These are phyloP conservation scores for Penicillium sp. DNA, from an alignment of 2,329 filamentous ascomycete genomes.

Conservation along the genomic window DNA sequence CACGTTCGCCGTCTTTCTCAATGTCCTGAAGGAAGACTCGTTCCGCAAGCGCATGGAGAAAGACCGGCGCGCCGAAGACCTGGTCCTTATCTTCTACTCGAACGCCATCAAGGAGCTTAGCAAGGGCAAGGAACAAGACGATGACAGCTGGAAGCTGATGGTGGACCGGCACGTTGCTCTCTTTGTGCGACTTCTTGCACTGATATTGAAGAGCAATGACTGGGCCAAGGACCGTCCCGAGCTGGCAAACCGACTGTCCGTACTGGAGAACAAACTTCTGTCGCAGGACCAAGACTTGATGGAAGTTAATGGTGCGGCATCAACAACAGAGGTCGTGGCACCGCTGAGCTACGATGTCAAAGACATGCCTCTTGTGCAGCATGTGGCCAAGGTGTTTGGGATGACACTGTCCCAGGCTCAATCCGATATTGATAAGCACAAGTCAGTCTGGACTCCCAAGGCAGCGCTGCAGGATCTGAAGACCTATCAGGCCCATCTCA, in stretches of 20 bases:
- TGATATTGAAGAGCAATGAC: constrained; percentile 75
- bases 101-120: constrained; percentile 86
- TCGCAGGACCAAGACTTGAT: constrained; percentile 88
- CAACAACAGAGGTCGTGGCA: constrained; percentile 73
- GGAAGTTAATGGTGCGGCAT: constrained; percentile 54
- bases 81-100: constrained; percentile 94
- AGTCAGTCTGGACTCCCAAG: constrained; percentile 80
- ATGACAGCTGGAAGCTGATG: constrained; percentile 85
- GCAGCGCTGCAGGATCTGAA: constrained; percentile 88
- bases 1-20: constrained; percentile 91
- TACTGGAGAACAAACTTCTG: constrained; percentile 87
- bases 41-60: constrained; percentile 92
- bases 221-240: constrained; percentile 82
- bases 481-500: constrained; percentile 83
- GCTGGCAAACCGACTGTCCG: constrained; percentile 69
- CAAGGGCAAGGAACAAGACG: constrained; percentile 68
- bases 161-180: constrained; percentile 92
- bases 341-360: constrained; percentile 89
- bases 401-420: constrained; percentile 75
- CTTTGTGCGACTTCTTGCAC: constrained; percentile 80
- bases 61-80: constrained; percentile 84
- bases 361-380: constrained; percentile 90
- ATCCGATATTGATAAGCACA: constrained; percentile 77
- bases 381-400: constrained; percentile 81
- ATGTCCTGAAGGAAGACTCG: constrained; percentile 79